Base-by-base conservation (phyloP, 345 rosid species). In the Salix caprea region DNA sequence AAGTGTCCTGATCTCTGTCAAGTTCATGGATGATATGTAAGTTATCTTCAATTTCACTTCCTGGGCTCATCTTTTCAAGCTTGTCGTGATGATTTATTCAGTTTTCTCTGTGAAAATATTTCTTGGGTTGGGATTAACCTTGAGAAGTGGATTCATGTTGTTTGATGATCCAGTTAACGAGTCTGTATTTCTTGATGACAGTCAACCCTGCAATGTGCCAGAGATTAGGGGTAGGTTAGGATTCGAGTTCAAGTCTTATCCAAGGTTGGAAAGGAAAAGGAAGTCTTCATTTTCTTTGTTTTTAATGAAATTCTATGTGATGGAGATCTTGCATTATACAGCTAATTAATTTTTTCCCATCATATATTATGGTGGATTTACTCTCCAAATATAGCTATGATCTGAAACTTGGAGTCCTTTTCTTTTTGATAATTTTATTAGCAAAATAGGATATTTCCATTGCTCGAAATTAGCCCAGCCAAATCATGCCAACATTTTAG, bases 1-100 rank as follows among this genome's bases (percentile, higher is more conserved):
- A 75, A 91, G 94, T 52, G 94, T 90, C 76, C 73, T 91, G 89
- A 84, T 91, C 81, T 87, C 96, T 64, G 92, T 87, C 65, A 91
- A 91, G 84, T 91, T 91, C 89, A 86, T 90, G 96, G 94, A 91
- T 81, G 96, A 90, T 76, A 79, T 85, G 96, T 91, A 85, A 91
- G 92, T 89, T 50, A 9, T 36, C 18, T 74, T 32, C 34, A 48
- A 24, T 6, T 67, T 44, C 11, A 34, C 30, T 62, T 52, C 18
- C 12, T 66, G 5, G n/a, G 21, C 40, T 74, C 18, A 48, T 37
- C 71, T 26, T 73, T 30, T 40, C 1, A 73, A 42, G 9, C 23
- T 44, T 10, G 3, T 52, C 13, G 21, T 65, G 8, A 32, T 67
- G 12, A 21, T 65, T 67, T 16, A 28, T 42, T 58, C 18, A 16